These are phyloP conservation scores for Stipa capillata DNA, from an alignment of 176 grass and related monocot genomes.

Conservation along the genomic window DNA sequence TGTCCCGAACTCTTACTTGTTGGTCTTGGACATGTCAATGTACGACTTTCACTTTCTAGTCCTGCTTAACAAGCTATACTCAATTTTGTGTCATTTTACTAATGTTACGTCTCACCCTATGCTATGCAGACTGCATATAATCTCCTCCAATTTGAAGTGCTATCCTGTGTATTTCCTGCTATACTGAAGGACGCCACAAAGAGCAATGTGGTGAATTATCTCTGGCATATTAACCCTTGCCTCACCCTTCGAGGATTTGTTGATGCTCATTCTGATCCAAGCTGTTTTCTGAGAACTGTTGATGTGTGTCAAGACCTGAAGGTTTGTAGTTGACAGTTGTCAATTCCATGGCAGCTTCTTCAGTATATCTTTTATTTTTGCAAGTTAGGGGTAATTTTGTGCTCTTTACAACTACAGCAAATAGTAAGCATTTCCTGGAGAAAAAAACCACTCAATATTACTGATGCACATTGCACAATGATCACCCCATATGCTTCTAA, in stretches of 20 bases:
- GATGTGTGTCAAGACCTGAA: constrained; percentile 67
- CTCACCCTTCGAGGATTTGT: constrained; percentile 65
- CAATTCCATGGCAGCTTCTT: neutral
- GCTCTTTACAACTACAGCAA: neutral
- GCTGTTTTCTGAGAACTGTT: constrained; percentile 48
- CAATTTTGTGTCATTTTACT: constrained; percentile 7
- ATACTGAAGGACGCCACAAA: constrained; percentile 55
- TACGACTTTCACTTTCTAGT: constrained; percentile 21
- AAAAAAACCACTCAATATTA: neutral
- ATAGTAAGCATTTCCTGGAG: neutral
- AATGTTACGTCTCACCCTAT: constrained; percentile 1
- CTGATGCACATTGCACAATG: neutral
- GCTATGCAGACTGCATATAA: constrained; percentile 74
- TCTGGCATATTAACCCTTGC: constrained; percentile 59
- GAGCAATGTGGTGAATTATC: constrained; percentile 38
- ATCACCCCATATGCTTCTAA: too few relatives aligned
- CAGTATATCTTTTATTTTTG: neutral
- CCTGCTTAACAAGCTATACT: constrained; percentile 1
- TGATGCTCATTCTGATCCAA: constrained; percentile 50
- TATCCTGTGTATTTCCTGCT: constrained; percentile 51
- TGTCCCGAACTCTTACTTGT: constrained; percentile 62
- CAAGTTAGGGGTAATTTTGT: neutral
- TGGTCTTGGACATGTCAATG: constrained; percentile 53
- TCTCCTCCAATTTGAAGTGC: constrained; percentile 67
- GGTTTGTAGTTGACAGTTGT: constrained; percentile 42